A percentile compares a stretch with the other conserved stretches of the same genome.
phyloP scores from a whole-genome alignment of 2,329 filamentous ascomycete genomes.

The Venturia oleaginea region DNA sequence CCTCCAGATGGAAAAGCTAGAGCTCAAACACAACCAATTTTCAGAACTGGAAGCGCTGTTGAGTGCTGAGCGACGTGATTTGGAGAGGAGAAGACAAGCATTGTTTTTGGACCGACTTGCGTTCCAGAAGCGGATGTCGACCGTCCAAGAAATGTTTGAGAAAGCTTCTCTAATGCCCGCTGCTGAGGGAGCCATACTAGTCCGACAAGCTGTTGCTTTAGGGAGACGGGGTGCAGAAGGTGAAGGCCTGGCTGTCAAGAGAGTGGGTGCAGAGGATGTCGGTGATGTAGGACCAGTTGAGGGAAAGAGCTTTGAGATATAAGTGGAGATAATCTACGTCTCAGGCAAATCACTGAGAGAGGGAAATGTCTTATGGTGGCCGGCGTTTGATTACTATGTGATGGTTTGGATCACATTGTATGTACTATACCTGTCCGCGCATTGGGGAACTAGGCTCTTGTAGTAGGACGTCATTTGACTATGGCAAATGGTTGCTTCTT shows the following conservation, averaged over 20 bases:
- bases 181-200: conserved; percentile 8
- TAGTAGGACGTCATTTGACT: background rate
- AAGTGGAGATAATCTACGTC: background rate
- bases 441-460: background rate
- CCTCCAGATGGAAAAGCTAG: conserved; percentile 87
- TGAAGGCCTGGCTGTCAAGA: conserved; percentile 15
- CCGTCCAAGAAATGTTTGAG: conserved; percentile 69
- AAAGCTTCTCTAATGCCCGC: conserved; percentile 26
- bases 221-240: conserved; percentile 1
- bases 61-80: conserved; percentile 82
- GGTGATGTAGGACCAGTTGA: conserved; percentile 6
- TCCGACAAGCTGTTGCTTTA: conserved; percentile 1
- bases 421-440: background rate
- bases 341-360: background rate
- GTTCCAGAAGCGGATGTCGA: conserved; percentile 78
- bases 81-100: conserved; percentile 85
- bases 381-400: background rate
- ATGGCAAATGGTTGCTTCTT: background rate
- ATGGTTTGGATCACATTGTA: background rate
- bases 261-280: conserved; percentile 11
- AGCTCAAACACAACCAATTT: conserved; percentile 93
- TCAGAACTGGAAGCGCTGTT: conserved; percentile 90
- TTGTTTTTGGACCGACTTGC: conserved; percentile 85
- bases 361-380: background rate
- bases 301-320: conserved; percentile 12